Base-by-base conservation (phyloP, 768 basidiomycete genomes). In the Mycena venus region DNA sequence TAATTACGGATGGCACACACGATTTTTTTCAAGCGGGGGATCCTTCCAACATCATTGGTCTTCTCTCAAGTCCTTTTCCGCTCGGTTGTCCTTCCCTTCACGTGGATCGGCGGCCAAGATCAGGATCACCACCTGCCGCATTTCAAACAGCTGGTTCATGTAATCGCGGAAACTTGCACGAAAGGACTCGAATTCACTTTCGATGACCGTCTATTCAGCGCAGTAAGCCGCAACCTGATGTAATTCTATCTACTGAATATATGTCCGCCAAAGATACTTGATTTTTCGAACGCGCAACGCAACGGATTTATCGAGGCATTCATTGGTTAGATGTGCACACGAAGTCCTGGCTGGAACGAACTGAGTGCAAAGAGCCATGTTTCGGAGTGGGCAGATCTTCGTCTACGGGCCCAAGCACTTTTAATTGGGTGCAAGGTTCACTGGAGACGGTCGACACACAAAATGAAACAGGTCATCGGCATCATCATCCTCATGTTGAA, bases 291-390 rank as follows among this genome's bases (percentile, higher is more conserved):
- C 11, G 69, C 60, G 3, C 69, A 70, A 34, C 31, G 69, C 0
- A 70, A 70, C 21, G 60, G 47, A n/a, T 62, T 62, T 15, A 55
- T 70, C 15, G 69, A 63, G 25, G 69, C 69, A 9, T 62, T 70
- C 53, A 15, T 70, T 11, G 7, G 6, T 6, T 49, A 62, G 14
- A 62, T 70, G 61, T 53, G 31, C 69, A 38, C 69, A 15, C 60
- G 60, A 23, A 70, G 63, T 15, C 61, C 69, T 10, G 69, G 49
- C 21, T 70, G 69, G 61, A 63, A 56, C 38, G 27, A 36, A n/a
- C 49, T 70, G 31, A 53, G 49, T 40, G 34, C 23, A 21, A 36
- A 31, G 8, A 63, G 69, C 51, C 69, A 47, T 10, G 25, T 31
- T 14, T 42, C 27, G 17, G 60, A 70, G 27, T 14, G 61, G 0